Base-by-base conservation (phyloP, 1,139 yeast genomes). In the Hansenula sp. region DNA sequence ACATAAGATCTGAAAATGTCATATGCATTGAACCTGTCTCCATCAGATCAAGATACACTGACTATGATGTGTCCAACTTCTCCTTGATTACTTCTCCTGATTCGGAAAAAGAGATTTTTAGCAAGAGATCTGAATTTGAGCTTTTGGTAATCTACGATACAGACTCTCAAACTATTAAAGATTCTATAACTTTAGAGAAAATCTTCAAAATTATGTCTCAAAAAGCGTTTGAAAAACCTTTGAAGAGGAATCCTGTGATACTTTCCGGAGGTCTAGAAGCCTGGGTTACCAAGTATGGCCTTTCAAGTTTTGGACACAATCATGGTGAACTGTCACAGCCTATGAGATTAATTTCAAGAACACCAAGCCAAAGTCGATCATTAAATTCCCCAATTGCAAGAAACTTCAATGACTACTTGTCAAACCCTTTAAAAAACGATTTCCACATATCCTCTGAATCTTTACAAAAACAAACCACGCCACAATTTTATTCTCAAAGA, bases 11-110 rank as follows among this genome's bases (percentile, higher is more conserved):
- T 28, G 59, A 65, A 1, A 73, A 81, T 36, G 60, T 82, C 9
- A 72, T 85, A 16, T 83, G 89, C 56, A 73, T 88, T 13, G 95
- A 85, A 42, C 96, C 96, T 0, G 64, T 76, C 5, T 67, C 78
- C 6, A 61, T 75, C 30, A 60, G 71, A 22, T 59, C 65, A 3
- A 62, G 64, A 9, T 66, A 73, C 46, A 69, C 73, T 2, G 90
- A 82, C 51, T 66, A 62, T 38, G 87, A 81, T 40, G 59, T 88
- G 24, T 85, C 82, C 50, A 74, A 70, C 29, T 63, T 75, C 27
- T 66, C 90, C 21, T 64, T 75, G 30, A 60, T 77, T 27, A 68
- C 71, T 7, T 64, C 84, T 7, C 78, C 87, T 1, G 67, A 68
- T 10, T 61, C 50, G 7, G 89, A 84, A 53, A 73, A 71, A 44